Base-by-base conservation (phyloP, 208 protist species). In the Leptomonas seymouri region DNA sequence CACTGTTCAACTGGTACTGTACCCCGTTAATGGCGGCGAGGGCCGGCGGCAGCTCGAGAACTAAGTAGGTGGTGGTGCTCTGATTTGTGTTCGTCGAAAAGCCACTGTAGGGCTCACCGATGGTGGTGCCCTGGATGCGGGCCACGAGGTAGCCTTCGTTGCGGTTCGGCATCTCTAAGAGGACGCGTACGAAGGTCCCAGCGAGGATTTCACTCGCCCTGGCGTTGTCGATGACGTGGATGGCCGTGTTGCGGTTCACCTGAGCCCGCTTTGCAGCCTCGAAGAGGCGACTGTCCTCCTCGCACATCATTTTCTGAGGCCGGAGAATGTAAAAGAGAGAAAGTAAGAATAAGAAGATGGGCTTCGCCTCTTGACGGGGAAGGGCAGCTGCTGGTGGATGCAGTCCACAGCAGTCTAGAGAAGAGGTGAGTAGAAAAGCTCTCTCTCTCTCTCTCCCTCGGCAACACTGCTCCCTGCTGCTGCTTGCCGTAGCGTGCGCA, bases 1-100 rank as follows among this genome's bases (percentile, higher is more conserved):
- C 76, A 56, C 81, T 93, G 80, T 91, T 93, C 51, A 96, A 78
- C 66, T 93, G 85, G 64, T 86, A 96, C 54, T 88, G 82, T 8
- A 74, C 70, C 8, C 87, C 87, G 60, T 96, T 96, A 56, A 90
- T 82, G 9, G 41, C 69, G 5, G 82, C 76, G 16, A 93, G 77
- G 25, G 62, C 20, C 20, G 59, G 82, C 7, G 87, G 86, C 21
- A 93, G 86, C 30, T 84, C 48, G 25, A 91, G 67, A 23, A 86
- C 34, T 15, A 93, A 63, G 51, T 92, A 90, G 28, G 72, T 63
- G n/a, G 74, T 84, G 12, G 86, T 91, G 18, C 56, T 64, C 66
- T 87, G 68, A 16, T 36, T 65, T 5, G 71, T 8, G 27, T 77
- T 79, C 44, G 71, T 81, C 18, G 81, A 87, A 70, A 93, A 96